Base-by-base conservation (phyloP, 495 filamentous ascomycete species). In the Xylaria nigripes region DNA sequence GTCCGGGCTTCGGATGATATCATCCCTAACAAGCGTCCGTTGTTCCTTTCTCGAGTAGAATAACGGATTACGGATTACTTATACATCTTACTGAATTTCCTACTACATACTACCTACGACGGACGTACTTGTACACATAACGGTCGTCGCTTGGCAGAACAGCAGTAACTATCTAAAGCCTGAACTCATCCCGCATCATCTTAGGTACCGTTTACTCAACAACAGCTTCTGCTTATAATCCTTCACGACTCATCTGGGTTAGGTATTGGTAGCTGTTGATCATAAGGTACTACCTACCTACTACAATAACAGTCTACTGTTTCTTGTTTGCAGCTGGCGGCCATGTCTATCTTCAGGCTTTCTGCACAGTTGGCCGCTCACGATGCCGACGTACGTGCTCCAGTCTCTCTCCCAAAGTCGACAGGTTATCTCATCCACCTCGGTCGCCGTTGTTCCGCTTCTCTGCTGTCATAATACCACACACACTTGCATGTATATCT, bases 281-380 rank as follows among this genome's bases (percentile, higher is more conserved):
- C 43, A 34, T 32, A 42, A 38, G n/a, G n/a, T n/a, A n/a, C n/a
- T n/a, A n/a, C n/a, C n/a, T n/a, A n/a, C n/a, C 22, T 18, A 10
- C 12, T 24, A 41, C 9, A 32, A 21, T 9, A 18, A 41, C 13
- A 3, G 3, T 6, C 27, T 18, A 10, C 13, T 34, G 7, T 45
- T 43, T 40, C 7, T 47, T 23, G 10, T 23, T 9, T 34, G 38
- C 25, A 24, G 45, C 45, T 42, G 45, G 5, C 27, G 10, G 59
- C 48, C 52, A 80, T 79, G 76, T 57, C 69, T 21, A 72, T 76
- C 64, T 95, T 84, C 77, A 91, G 87, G 76, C 82, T 95, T 60
- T 87, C 89, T 52, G 86, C 89, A 61, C 81, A 86, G 66, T 76
- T 95, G 44, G 76, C 81, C 63, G 89, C 82, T 63, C 89, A 95